phyloP scores from a whole-genome alignment of 345 rosid species.

The Kernera saxatilis region DNA sequence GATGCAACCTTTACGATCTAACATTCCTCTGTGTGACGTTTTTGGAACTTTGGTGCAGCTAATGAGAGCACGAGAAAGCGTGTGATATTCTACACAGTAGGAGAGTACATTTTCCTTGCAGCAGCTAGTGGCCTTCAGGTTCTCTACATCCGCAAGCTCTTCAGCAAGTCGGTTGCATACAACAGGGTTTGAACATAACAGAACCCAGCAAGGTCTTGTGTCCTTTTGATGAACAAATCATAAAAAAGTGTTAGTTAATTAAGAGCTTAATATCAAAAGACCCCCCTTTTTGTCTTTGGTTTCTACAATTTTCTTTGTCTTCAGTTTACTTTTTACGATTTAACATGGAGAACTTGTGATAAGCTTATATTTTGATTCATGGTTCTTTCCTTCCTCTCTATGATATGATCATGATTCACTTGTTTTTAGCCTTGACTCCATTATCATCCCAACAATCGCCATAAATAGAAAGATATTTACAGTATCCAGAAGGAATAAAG shows the following conservation, averaged over 20 bases:
- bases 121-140: conserved; percentile 73
- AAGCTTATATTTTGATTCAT: not conserved
- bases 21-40: not conserved
- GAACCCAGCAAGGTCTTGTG: not conserved
- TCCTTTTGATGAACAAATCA: not conserved
- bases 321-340: not conserved
- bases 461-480: not conserved
- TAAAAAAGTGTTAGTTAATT: conserved; percentile 18
- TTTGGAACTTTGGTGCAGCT: conserved; percentile 44
- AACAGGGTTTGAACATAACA: conserved; percentile 57
- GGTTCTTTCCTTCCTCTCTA: not conserved
- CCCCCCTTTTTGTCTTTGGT: not conserved
- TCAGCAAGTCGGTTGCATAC: conserved; percentile 91
- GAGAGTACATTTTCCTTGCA: conserved; percentile 70
- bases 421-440: not conserved
- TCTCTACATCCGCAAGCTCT: conserved; percentile 77
- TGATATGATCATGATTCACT: not conserved
- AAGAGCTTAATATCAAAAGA: conserved; percentile 9
- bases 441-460: not conserved
- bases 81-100: conserved; percentile 74
- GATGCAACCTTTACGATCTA: not conserved
- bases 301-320: conserved; percentile 2
- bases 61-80: conserved; percentile 92
- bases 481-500: not conserved
- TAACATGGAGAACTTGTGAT: conserved; percentile 9